Base-by-base conservation (phyloP, 1,284 basidiomycete genomes). In the Amylostereum chailletii region DNA sequence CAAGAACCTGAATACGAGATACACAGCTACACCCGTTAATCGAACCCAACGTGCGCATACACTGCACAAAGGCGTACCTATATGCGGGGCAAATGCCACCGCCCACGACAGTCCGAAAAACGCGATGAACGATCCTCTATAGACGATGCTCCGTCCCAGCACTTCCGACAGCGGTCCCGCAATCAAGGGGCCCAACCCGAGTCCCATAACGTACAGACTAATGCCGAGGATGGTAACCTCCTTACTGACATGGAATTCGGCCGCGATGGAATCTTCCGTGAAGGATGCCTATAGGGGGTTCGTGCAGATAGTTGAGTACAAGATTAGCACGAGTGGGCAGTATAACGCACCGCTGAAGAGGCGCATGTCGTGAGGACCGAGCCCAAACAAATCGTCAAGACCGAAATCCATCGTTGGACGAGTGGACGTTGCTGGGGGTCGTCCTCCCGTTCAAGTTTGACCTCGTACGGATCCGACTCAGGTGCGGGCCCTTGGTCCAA, bases 191-290 rank as follows among this genome's bases (percentile, higher is more conserved):
- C 75, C 72, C 3, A 55, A 47, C 3, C 77, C 77, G 8, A 79
- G 65, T 1, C 81, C 83, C 47, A 73, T 66, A 40, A 90, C 83
- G 54, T 83, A 93, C 4, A 92, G 60, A 50, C 81, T 85, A 38
- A 92, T 72, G 2, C 75, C 75, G 8, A 92, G 73, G 38, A 88
- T 81, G 2, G 84, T 71, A 9, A 90, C 82, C 53, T 80, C 76
- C 33, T 72, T 70, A 1, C 75, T 70, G 34, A 89, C 75, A 49
- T 72, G 65, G 53, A 90, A 86, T 6, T 83, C 76, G 19, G 59
- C 53, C 38, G 79, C 70, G 42, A 87, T 69, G 0, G 78, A 82
- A 0, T 62, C 60, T 61, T 90, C 86, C 0, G 86, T 81, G 53
- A 81, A 81, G 0, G 78, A 71, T 3, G 85, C 83, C 82, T 85